Evolutionary conservation across 2,329 filamentous ascomycete species (phyloP).

Genomic region (Cordyceps fumosorosea): DNA sequence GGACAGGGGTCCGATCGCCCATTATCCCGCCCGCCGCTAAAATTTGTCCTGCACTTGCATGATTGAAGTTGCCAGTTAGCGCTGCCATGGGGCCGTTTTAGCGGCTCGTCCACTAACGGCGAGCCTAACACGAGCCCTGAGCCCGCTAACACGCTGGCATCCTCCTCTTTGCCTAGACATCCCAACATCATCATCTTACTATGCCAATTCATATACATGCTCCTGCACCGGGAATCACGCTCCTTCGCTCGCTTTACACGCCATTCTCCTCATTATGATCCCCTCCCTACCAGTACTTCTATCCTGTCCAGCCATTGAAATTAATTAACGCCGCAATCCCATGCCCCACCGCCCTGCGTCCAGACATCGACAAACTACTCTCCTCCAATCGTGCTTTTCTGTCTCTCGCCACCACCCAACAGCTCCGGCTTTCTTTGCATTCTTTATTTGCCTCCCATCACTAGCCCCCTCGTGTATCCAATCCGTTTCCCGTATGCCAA

Average conservation of each 20-base stretch:
- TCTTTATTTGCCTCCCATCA: background rate
- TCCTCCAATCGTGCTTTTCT: background rate
- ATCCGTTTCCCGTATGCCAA: background rate
- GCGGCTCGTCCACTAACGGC: constrained; percentile 1
- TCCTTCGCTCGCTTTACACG: constrained; percentile 1
- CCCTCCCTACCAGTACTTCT: background rate
- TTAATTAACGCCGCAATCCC: constrained; percentile 1
- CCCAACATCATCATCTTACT: background rate
- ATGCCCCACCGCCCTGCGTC: background rate
- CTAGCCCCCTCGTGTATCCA: background rate
- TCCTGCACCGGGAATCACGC: background rate
- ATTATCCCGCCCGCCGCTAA: constrained; percentile 10
- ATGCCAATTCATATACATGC: background rate
- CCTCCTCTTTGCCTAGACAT: background rate
- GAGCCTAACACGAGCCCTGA: background rate
- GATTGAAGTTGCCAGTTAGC: too few species aligned
- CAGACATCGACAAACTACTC: background rate
- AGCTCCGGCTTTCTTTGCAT: background rate
- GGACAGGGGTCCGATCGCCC: constrained; percentile 12
- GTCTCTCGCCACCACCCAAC: background rate
- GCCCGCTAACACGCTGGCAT: background rate
- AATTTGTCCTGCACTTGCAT: background rate
- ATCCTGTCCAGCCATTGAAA: background rate
- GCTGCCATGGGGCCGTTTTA: background rate
- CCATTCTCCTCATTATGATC: background rate